Base-by-base conservation (phyloP, 805 yeast genomes). In the Wickerhamiella galacta region DNA sequence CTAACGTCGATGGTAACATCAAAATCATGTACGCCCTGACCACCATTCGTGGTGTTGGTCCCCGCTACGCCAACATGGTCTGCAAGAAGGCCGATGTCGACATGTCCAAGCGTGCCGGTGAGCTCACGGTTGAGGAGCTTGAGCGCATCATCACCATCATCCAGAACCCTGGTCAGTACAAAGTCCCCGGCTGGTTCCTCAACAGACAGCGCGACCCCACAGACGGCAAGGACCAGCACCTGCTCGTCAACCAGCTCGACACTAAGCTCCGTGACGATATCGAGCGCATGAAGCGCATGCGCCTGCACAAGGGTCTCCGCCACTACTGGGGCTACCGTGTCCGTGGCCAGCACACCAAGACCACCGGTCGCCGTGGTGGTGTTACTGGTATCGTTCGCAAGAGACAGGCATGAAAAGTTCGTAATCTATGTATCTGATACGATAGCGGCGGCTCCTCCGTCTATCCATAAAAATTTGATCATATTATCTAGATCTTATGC, bases 281-380 rank as follows among this genome's bases (percentile, higher is more conserved):
- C 66, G 98, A 90, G 75, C 87, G 96, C 77, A 75, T 90, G 69
- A 92, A 92, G 93, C 90, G 90, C 73, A 90, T 92, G 79, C 92
- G 98, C 77, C 72, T 96, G 61, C 98, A 90, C 90, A 76, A 96
- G 71, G 99, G 99, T 87, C 78, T 90, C 68, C 83, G 99, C 78
- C 99, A 90, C 75, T 85, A 76, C 87, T 90, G 95, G 96, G 95
- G 95, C 66, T 73, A 90, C 66, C 90, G 90, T 75, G 98, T 92
- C 68, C 83, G 98, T 77, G 98, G 98, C 72, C 98, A 90, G 75
- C 99, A 90, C 75, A 90, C 99, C 77, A 90, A 90, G 80, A 87
- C 98, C 65, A 90, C 99, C 58, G 93, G 95, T 66, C 83, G 98
- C 74, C 85, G 93, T 59, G 75, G 75, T 57, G 47, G 61, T 57